Conservation (phyloP, 73 alveolate species). For the Stentor coeruleus region DNA sequence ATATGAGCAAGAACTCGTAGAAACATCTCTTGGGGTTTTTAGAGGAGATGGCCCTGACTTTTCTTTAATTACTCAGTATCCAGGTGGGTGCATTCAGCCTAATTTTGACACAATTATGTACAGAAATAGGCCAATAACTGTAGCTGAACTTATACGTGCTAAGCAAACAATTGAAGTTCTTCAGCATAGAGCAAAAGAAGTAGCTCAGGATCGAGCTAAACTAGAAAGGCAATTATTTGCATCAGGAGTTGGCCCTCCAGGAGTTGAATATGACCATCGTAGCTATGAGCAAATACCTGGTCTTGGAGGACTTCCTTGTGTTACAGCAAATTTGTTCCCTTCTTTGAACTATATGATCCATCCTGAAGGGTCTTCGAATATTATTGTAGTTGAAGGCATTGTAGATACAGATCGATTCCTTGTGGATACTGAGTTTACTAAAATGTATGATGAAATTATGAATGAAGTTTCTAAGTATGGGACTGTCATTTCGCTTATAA, state of each 20-base stretch:
- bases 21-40: background rate
- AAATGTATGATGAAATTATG: conserved; percentile 16
- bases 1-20: conserved; percentile 19
- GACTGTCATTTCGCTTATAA: conserved; percentile 21
- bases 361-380: conserved; percentile 27
- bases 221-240: conserved; percentile 14
- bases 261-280: conserved; percentile 26
- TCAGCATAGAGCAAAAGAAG: conserved; percentile 27
- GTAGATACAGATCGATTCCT: background rate
- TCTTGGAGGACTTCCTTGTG: conserved; percentile 12
- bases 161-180: conserved; percentile 22
- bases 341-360: background rate
- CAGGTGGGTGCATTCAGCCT: conserved; percentile 28
- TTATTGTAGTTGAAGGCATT: background rate
- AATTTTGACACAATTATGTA: conserved; percentile 28
- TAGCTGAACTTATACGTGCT: conserved; percentile 25
- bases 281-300: conserved; percentile 3
- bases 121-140: conserved; percentile 27
- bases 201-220: conserved; percentile 25
- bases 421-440: background rate
- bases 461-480: conserved; percentile 20
- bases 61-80: conserved; percentile 26
- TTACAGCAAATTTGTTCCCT: conserved; percentile 26
- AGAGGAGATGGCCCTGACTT: conserved; percentile 25
- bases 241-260: conserved; percentile 31